A percentile compares a stretch with the other conserved stretches of the same genome.
Conservation (phyloP, 805 yeast species). For the Wickerhamomyces bisporus region DNA sequence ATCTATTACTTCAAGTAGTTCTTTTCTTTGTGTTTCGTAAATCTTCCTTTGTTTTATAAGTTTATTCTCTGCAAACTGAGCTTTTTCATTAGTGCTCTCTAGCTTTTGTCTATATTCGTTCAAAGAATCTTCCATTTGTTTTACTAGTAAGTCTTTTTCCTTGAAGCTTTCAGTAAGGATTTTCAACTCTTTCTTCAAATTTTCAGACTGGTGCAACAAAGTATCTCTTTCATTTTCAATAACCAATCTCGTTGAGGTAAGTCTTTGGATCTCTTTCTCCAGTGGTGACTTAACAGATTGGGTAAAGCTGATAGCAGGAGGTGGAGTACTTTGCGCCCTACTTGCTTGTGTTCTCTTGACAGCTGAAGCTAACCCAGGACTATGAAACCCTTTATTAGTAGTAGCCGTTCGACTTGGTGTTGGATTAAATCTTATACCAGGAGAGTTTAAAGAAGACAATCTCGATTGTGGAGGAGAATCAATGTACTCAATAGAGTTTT, state of each 20-base stretch:
- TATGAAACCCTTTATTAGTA: background rate
- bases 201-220: constrained; percentile 36
- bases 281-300: background rate
- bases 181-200: constrained; percentile 23
- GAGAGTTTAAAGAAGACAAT: constrained; percentile 6
- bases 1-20: constrained; percentile 54
- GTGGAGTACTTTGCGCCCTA: constrained; percentile 5
- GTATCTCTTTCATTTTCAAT: constrained; percentile 29
- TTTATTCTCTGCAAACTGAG: constrained; percentile 32
- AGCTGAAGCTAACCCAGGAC: constrained; percentile 6
- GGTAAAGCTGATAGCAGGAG: background rate
- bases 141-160: constrained; percentile 8
- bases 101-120: constrained; percentile 5
- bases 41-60: constrained; percentile 40
- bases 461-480: constrained; percentile 13
- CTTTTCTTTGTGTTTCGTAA: constrained; percentile 51
- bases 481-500: constrained; percentile 10
- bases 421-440: constrained; percentile 7
- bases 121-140: constrained; percentile 10
- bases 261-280: constrained; percentile 18
- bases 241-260: constrained; percentile 14
- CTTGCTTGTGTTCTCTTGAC: constrained; percentile 1
- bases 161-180: constrained; percentile 1
- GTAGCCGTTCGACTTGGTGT: constrained; percentile 12
- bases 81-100: constrained; percentile 16